phyloP scores from a whole-genome alignment of 371 early-diverging fungal species.

The Mycotypha africana region DNA sequence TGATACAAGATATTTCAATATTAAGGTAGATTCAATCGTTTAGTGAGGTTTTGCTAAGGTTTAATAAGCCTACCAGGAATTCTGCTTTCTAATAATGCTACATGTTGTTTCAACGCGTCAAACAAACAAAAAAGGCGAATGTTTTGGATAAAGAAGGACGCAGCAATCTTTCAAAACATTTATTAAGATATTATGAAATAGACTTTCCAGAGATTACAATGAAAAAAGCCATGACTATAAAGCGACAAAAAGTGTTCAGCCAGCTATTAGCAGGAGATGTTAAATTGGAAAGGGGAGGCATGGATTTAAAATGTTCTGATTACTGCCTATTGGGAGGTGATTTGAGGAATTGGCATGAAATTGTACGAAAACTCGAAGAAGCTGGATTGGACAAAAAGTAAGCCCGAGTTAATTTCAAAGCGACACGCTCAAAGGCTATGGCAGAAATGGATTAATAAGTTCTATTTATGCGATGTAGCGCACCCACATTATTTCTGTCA shows the following conservation, averaged over 20 bases:
- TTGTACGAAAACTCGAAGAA: constrained; percentile 53
- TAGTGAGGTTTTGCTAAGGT: no score
- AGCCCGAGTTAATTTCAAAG: no score
- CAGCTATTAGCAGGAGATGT: constrained; percentile 41
- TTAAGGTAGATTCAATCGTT: constrained; percentile 54
- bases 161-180: neutral
- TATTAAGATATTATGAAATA: constrained; percentile 73
- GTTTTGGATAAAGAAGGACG: constrained; percentile 1
- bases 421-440: no score
- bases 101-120: no score
- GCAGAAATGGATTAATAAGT: neutral
- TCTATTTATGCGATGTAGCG: constrained; percentile 21
- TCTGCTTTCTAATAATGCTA: no score
- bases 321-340: constrained; percentile 82
- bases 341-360: constrained; percentile 55
- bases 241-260: constrained; percentile 47
- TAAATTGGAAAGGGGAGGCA: constrained; percentile 60
- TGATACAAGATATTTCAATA: constrained; percentile 87
- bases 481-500: constrained; percentile 84
- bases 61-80: no score
- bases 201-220: constrained; percentile 86
- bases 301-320: constrained; percentile 59
- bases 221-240: constrained; percentile 70
- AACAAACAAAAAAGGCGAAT: no score
- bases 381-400: constrained; percentile 69